Conservation (phyloP, 768 basidiomycete genomes). For the Exsudoporus frostii region DNA sequence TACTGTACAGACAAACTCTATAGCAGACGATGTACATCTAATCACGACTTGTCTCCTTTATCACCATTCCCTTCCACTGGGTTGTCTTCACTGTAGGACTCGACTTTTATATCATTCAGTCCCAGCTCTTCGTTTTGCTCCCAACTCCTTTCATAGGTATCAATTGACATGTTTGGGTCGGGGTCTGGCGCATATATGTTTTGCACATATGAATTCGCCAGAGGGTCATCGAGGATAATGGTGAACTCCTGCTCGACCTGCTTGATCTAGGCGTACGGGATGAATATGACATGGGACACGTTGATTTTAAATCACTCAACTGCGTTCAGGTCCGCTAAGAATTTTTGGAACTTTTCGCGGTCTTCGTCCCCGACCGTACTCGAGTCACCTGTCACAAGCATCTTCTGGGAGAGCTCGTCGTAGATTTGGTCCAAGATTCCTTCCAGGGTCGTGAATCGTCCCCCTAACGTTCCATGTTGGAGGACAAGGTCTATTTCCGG, state of each 20-base stretch:
- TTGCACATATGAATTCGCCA: slow-evolving; percentile 94
- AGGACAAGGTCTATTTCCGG: slow-evolving; percentile 94
- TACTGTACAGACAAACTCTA: background rate
- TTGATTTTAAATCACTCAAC: slow-evolving; percentile 38
- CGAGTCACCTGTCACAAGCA: slow-evolving; percentile 74
- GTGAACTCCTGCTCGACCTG: slow-evolving; percentile 80
- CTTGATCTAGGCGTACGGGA: slow-evolving; percentile 54
- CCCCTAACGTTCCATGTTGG: slow-evolving; percentile 91
- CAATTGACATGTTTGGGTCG: slow-evolving; percentile 89
- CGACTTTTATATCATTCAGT: slow-evolving; percentile 85
- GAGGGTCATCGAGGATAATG: slow-evolving; percentile 89
- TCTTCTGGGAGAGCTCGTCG: slow-evolving; percentile 90
- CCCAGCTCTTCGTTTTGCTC: slow-evolving; percentile 96
- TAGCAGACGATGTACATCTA: background rate
- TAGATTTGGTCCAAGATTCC: slow-evolving; percentile 93
- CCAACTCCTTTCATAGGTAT: slow-evolving; percentile 78
- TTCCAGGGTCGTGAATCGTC: slow-evolving; percentile 96
- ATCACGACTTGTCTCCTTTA: slow-evolving; percentile 1
- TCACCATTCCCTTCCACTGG: background rate
- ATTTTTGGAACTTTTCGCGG: slow-evolving; percentile 63
- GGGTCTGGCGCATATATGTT: slow-evolving; percentile 97
- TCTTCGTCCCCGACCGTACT: slow-evolving; percentile 38
- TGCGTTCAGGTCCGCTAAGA: slow-evolving; percentile 73
- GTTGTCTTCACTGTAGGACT: slow-evolving; percentile 32
- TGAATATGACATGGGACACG: background rate